Evolutionary conservation across 768 basidiomycete genomes (phyloP).

Genomic region (Suillus decipiens): DNA sequence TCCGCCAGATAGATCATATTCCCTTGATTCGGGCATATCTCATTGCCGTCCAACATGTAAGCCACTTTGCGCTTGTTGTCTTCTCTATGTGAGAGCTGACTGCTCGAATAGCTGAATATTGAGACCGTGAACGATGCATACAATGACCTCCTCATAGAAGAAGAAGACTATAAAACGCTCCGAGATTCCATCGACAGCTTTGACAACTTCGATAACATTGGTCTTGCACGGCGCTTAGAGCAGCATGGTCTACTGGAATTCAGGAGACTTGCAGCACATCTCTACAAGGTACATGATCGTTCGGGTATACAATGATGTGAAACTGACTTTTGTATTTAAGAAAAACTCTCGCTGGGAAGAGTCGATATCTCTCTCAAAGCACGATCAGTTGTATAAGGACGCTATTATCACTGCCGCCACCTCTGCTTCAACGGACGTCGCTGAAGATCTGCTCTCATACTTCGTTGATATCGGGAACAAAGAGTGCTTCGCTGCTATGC

Average conservation of each 20-base stretch:
- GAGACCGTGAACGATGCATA: conserved; percentile 98
- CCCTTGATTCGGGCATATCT: conserved; percentile 96
- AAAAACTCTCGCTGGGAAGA: conserved; percentile 98
- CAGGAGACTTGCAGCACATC: conserved; percentile 89
- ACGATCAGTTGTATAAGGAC: conserved; percentile 97
- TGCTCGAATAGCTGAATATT: conserved; percentile 75
- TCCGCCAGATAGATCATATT: conserved; percentile 93
- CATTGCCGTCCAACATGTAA: conserved; percentile 91
- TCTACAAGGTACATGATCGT: conserved; percentile 75
- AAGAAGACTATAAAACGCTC: conserved; percentile 97
- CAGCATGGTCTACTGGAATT: conserved; percentile 93
- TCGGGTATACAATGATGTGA: background rate
- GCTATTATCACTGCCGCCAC: conserved; percentile 89
- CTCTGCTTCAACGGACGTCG: conserved; percentile 85
- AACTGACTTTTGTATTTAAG: conserved; percentile 38
- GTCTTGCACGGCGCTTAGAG: conserved; percentile 83
- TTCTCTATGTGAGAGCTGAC: conserved; percentile 8
- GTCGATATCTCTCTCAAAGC: conserved; percentile 92
- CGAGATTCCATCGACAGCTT: conserved; percentile 98
- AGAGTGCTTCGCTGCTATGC: conserved; percentile 91
- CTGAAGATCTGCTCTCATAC: conserved; percentile 93
- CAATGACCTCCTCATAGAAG: conserved; percentile 97
- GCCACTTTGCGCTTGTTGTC: conserved; percentile 25
- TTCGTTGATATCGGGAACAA: conserved; percentile 99
- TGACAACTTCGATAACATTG: conserved; percentile 95